These are phyloP conservation scores for Penicillium freii DNA, from an alignment of 2,329 filamentous ascomycete genomes.

Conservation along the genomic window DNA sequence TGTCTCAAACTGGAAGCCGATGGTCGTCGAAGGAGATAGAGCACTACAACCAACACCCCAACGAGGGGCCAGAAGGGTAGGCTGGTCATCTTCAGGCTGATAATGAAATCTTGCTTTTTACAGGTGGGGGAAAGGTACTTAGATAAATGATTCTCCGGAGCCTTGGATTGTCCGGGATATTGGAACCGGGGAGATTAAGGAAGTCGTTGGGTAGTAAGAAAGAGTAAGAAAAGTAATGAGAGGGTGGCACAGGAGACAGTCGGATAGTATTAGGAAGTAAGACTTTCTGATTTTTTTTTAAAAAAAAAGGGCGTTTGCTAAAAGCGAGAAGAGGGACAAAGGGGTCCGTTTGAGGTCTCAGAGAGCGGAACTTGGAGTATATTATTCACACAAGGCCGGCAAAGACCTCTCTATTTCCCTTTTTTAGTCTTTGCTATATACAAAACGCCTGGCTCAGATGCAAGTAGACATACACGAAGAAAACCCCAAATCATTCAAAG, in stretches of 20 bases:
- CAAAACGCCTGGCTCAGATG: constrained; percentile 29
- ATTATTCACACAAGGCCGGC: constrained; percentile 6
- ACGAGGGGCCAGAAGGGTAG: constrained; percentile 11
- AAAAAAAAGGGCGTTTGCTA: constrained; percentile 1
- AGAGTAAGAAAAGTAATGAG: constrained; percentile 1
- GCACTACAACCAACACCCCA: constrained; percentile 7
- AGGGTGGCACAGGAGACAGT: constrained; percentile 17
- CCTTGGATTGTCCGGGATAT: neutral
- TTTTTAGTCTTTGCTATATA: constrained; percentile 22
- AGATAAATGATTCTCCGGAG: constrained; percentile 2
- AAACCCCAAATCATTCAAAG: constrained; percentile 44
- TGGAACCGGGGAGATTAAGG: neutral
- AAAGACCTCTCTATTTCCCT: constrained; percentile 21
- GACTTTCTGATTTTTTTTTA: neutral
- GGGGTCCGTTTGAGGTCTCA: constrained; percentile 10
- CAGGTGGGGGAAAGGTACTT: neutral
- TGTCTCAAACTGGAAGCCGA: constrained; percentile 12
- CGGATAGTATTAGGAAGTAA: constrained; percentile 18
- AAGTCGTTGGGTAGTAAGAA: constrained; percentile 1
- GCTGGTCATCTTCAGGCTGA: constrained; percentile 5
- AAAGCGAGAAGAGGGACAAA: neutral
- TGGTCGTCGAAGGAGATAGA: constrained; percentile 11
- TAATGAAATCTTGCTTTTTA: neutral
- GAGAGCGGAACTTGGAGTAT: neutral
- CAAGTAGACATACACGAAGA: constrained; percentile 25